Base-by-base conservation (phyloP, 1,284 basidiomycete species). In the Meira nashicola region DNA sequence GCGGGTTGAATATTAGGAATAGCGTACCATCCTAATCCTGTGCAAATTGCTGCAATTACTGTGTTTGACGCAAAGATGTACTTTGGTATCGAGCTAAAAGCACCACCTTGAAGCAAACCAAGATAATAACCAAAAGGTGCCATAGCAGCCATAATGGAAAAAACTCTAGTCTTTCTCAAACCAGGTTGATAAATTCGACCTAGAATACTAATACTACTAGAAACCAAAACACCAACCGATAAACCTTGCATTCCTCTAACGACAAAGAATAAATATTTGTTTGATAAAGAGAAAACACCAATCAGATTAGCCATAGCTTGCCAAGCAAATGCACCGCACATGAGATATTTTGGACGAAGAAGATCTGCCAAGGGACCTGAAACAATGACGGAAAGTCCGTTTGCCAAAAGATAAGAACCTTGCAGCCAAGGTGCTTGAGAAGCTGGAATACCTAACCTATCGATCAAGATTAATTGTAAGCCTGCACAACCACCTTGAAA, bases 101-200 rank as follows among this genome's bases (percentile, higher is more conserved):
- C 50, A 15, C 38, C 25, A 25, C 28, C 39, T 38, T 66, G 64
- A 14, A 66, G 44, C 12, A 33, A 41, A 14, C 64, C 64, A 39
- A 66, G 39, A 49, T 43, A 64, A 25, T 53, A 66, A 2, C 64
- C 64, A n/a, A 66, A 19, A 17, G 64, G 64, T 15, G 60, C 58
- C 15, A 51, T 38, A 39, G 38, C 17, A 14, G 65, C 58, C 64
- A 66, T 66, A 40, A 50, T 21, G 43, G 28, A 39, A 46, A 66
- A 66, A 23, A 51, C 60, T 15, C 65, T 40, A 33, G 64, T 66
- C 56, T 66, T 66, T 37, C 64, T 40, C 15, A 40, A 25, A 15
- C 64, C 65, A 6, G 64, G 65, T 48, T 48, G 25, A 57, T 66
- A 66, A 37, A 57, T 52, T 28, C 62, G 41, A 15, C 64, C 64